Evolutionary conservation across 805 yeast genomes (phyloP), one percentile per base, ranked within the genome.

Genomic region (Lachancea lanzarotensis): DNA sequence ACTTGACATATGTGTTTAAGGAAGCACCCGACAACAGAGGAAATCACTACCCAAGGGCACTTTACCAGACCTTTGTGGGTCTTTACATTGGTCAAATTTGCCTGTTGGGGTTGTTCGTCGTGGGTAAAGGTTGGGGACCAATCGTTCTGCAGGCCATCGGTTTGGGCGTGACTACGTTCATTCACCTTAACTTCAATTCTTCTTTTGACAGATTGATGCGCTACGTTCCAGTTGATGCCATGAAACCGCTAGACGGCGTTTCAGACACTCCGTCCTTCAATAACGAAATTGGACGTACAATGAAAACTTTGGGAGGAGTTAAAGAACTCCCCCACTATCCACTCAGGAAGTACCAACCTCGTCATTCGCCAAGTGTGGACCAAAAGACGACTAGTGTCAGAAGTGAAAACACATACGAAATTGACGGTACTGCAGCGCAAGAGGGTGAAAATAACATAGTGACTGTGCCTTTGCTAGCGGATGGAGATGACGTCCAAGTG

Each of bases 81-180:
- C 64, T 93, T 36, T 91, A 91, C 63, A 63, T 91, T 37, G 95
- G 95, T 33, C 90, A 91, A 66, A 67, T 89, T 18, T 87, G 96
- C 70, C 56, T 93, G 51, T 62, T 93, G 43, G 97, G 96, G 45
- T 65, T 93, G 45, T 90, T 88, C 61, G 85, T 79, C 15, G 95
- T 91, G 45, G 89, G 95, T 49, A 87, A 87, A 71, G 84, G 95
- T 35, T 91, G 96, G 96, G 98, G 96, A 37, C 95, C 96, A 31
- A 74, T 89, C 51, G 85, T 82, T 2, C 66, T 91, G 43, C 86
- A 84, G 62, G 81, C 79, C 1, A 71, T 90, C 42, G 71, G 83
- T 35, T 56, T 87, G 12, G 76, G 74, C 8, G 64, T 74, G 52
- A 87, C 97, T 0, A 75, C 75, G 3, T 82, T 86, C 59, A 72